A percentile compares a stretch with the other conserved stretches of the same genome.
Conservation (phyloP, 352 stramenopile species). For the Nothophytophthora sp. region DNA sequence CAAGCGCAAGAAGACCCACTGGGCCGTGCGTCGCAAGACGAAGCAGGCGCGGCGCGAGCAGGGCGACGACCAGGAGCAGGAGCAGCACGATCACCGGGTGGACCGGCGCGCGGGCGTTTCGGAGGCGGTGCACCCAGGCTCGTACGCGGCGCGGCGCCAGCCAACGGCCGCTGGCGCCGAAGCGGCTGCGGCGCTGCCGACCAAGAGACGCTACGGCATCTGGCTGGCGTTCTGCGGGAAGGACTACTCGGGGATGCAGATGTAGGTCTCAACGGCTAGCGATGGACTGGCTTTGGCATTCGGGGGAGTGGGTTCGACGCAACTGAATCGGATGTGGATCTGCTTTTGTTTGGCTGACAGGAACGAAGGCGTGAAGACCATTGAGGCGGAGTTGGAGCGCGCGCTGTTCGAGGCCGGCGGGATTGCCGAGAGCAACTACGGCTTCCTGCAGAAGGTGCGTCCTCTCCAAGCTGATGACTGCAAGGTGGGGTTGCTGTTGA, state of each 20-base stretch:
- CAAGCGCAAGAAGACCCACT: constrained; percentile 78
- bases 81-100: constrained; percentile 21
- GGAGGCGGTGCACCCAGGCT: constrained; percentile 70
- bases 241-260: constrained; percentile 90
- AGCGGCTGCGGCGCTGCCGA: not conserved
- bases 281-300: no score
- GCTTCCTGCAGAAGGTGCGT: constrained; percentile 81
- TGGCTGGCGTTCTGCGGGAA: constrained; percentile 90
- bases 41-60: constrained; percentile 53
- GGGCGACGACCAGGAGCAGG: constrained; percentile 16
- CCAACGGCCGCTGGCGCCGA: constrained; percentile 3
- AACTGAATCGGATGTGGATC: not conserved
- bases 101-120: constrained; percentile 63
- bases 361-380: constrained; percentile 88
- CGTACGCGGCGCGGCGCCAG: constrained; percentile 62
- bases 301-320: not conserved
- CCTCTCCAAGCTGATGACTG: not conserved
- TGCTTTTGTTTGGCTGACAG: constrained; percentile 18
- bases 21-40: constrained; percentile 73
- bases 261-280: constrained; percentile 35
- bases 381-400: constrained; percentile 90
- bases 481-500: not conserved
- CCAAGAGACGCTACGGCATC: constrained; percentile 77
- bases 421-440: constrained; percentile 90
- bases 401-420: constrained; percentile 86